Evolutionary conservation across 345 rosid species (phyloP), one percentile per base, ranked within the genome.

Genomic region (Luvunga scandens): DNA sequence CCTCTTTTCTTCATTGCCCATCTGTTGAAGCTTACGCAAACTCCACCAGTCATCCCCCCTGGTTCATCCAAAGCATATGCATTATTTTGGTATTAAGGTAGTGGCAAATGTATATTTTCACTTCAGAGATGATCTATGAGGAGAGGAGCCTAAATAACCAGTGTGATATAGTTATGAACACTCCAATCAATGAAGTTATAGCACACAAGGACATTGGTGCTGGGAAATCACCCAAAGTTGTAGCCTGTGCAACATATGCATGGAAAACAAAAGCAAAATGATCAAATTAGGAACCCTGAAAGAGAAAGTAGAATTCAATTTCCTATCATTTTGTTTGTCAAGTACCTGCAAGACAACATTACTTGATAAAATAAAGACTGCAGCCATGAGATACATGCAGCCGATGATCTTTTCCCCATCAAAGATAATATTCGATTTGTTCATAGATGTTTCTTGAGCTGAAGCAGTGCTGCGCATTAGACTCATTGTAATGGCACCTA

Each of bases 1-100:
- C 99, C 99, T 64, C 91, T 86, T 83, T 91, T 91, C 91, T 88
- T 93, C 90, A 93, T 86, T 21, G 96, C 98, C 99, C 98, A 97
- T 74, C 92, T 96, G 67, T 84, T 93, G 88, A 97, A 97, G 85
- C 98, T 94, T 25, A 91, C 81, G 79, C 89, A 87, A 28, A 86
- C 90, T 77, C 98, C 98, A 19, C 88, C 71, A 65, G 89, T 85
- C 2, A 79, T 73, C 56, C 98, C 99, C 78, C 81, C 92, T 97
- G 93, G 82, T 6, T 57, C 66, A 83, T 59, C 72, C 69, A n/a
- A 50, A 45, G 50, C 50, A 12, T 12, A 45, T 45, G 50, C 48
- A 42, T 45, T 45, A 45, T 27, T 27, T 12, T 25, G 30, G 16
- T 27, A 14, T 25, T 10, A 27, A 16, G 65, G 14, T 12, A 10